Conservation (phyloP, 2,329 filamentous ascomycete genomes). For the Aureobasidium sp. region DNA sequence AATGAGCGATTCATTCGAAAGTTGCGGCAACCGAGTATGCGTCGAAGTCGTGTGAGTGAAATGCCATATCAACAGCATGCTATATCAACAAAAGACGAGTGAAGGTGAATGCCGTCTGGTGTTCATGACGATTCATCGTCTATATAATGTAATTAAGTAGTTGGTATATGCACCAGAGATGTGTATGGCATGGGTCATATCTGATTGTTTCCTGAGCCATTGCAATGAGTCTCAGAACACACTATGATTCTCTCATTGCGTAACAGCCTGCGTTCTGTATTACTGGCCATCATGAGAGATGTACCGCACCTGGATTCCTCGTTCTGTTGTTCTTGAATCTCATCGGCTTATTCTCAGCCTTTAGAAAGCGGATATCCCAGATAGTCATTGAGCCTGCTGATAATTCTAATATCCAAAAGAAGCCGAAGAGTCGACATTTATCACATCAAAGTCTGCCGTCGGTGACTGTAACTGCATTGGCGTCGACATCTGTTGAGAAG, state of each 20-base stretch:
- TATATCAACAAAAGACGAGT: no score
- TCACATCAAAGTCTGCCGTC: neutral
- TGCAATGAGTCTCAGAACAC: neutral
- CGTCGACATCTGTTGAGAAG: conserved; percentile 1
- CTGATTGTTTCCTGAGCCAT: neutral
- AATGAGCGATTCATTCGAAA: no score
- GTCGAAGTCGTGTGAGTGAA: no score
- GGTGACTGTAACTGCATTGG: conserved; percentile 6
- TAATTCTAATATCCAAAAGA: conserved; percentile 6
- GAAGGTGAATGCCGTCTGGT: neutral
- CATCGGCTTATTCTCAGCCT: no score
- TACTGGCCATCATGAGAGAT: neutral
- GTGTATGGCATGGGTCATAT: neutral
- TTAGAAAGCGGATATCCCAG: neutral
- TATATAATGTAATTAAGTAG: neutral
- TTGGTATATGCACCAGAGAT: conserved; percentile 3
- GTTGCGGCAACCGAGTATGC: no score
- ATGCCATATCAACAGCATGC: no score
- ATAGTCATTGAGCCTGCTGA: neutral
- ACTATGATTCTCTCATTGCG: neutral
- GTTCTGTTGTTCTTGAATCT: neutral
- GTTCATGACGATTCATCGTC: neutral
- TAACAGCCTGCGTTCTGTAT: neutral
- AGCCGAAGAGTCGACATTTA: neutral
- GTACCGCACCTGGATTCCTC: neutral